A percentile compares a stretch with the other conserved stretches of the same genome.
phyloP scores from a whole-genome alignment of 1,139 yeast species.

The Geotrichum aggregatum region DNA sequence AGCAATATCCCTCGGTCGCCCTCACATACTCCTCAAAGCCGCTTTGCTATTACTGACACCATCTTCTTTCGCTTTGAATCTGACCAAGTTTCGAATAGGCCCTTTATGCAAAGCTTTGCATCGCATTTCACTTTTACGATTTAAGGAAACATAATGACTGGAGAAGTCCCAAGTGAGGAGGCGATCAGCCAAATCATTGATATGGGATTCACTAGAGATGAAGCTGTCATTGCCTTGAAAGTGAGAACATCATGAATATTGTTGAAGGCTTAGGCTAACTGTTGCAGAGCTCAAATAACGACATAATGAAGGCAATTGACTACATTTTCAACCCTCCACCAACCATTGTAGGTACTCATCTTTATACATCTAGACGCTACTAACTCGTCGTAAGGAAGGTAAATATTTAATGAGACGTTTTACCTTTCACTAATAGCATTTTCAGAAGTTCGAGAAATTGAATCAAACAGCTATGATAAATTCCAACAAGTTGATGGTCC shows the following conservation, averaged over 20 bases:
- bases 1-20: too few relatives aligned
- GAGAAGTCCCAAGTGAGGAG: slow-evolving; percentile 4
- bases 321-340: slow-evolving; percentile 48
- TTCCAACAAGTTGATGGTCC: slow-evolving; percentile 23
- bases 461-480: slow-evolving; percentile 20
- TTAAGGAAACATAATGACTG: not conserved
- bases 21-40: not conserved
- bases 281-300: slow-evolving; percentile 41
- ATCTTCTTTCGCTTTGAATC: not conserved
- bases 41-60: not conserved
- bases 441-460: slow-evolving; percentile 21
- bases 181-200: slow-evolving; percentile 43
- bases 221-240: slow-evolving; percentile 36
- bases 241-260: slow-evolving; percentile 24
- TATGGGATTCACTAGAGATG: slow-evolving; percentile 57
- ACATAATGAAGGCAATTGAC: slow-evolving; percentile 54
- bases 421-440: slow-evolving; percentile 1
- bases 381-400: slow-evolving; percentile 13
- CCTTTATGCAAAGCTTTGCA: too few relatives aligned
- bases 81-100: too few relatives aligned
- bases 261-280: not conserved
- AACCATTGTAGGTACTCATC: slow-evolving; percentile 24
- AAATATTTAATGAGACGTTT: not conserved
- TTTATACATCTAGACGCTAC: slow-evolving; percentile 9
- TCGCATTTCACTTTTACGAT: not conserved